phyloP scores from a whole-genome alignment of 2,329 filamentous ascomycete species.

The Penicillium palitans region DNA sequence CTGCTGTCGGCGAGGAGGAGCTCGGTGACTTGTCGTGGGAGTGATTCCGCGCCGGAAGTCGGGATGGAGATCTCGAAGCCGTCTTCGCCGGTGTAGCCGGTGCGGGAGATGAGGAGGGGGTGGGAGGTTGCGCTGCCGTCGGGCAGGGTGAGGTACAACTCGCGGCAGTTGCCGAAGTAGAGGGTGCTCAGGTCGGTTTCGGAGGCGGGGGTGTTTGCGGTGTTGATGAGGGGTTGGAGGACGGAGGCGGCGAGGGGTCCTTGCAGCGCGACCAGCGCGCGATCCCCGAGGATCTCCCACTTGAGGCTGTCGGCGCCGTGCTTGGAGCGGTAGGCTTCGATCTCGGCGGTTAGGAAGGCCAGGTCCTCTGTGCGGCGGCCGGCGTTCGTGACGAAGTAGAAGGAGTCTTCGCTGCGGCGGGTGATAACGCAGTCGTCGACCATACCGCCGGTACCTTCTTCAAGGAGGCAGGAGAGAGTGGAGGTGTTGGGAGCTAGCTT shows the following conservation, averaged over 20 bases:
- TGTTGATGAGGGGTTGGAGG: constrained; percentile 63
- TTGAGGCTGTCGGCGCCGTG: constrained; percentile 56
- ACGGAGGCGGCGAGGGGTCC: constrained; percentile 74
- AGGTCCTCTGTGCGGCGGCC: constrained; percentile 87
- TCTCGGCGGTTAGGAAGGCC: constrained; percentile 69
- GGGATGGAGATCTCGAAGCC: constrained; percentile 94
- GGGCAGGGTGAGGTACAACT: constrained; percentile 63
- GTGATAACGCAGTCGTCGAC: constrained; percentile 94
- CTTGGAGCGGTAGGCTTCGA: constrained; percentile 60
- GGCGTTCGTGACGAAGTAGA: constrained; percentile 95
- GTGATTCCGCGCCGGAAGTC: constrained; percentile 56
- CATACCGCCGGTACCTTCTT: constrained; percentile 80
- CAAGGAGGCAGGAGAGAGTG: constrained; percentile 80
- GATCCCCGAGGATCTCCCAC: constrained; percentile 70
- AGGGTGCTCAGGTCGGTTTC: constrained; percentile 63
- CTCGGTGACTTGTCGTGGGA: constrained; percentile 59
- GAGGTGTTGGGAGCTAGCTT: constrained; percentile 67
- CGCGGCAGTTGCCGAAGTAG: constrained; percentile 77
- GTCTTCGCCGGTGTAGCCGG: constrained; percentile 96
- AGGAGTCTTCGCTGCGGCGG: constrained; percentile 68
- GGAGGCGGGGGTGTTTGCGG: constrained; percentile 43
- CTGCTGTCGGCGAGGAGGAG: constrained; percentile 65
- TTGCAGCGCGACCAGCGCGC: constrained; percentile 84
- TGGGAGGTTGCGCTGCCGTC: constrained; percentile 53
- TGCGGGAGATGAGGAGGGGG: constrained; percentile 74